Base-by-base conservation (phyloP, 495 filamentous ascomycete genomes). In the Pyronema omphalodes region DNA sequence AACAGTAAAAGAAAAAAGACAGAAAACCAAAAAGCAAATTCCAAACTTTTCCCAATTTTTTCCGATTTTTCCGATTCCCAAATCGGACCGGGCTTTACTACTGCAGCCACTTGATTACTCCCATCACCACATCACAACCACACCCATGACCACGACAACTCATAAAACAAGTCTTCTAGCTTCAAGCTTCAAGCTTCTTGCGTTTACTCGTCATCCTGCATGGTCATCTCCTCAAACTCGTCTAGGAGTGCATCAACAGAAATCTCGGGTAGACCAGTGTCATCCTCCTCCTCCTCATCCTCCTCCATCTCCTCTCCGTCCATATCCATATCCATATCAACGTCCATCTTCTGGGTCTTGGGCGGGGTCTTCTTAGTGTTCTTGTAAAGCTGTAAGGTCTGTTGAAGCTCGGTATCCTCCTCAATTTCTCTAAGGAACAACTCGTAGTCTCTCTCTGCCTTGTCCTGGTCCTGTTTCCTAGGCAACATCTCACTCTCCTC, bases 341-440 rank as follows among this genome's bases (percentile, higher is more conserved):
- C 67, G 34, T 74, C 68, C 71, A 71, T 70, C 50, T 59, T 62
- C 44, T 67, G 68, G 33, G 60, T 57, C 41, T 66, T 66, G 8
- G 56, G 56, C 45, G 56, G 62, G 41, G 68, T 67, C 56, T 63
- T 65, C 46, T 75, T 68, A 53, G 74, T 69, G 46, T 69, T 70
- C 73, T 94, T 94, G 69, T 93, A 99, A 61, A 99, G 61, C 52
- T 84, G 82, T 62, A 96, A 67, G 4, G 86, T 87, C 49, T 77
- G 71, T 29, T 89, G 74, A 49, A 99, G 72, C 60, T 99, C 93
- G 39, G 80, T 74, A 66, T 99, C 93, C 66, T 94, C 88, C 68
- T 99, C 93, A 9, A 99, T 83, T 68, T 96, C 93, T 40, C 84
- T 78, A 70, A 99, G 70, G 78, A 99, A 99, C 79, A 84, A 79